A percentile compares a stretch with the other conserved stretches of the same genome.
phyloP scores from a whole-genome alignment of 2,329 filamentous ascomycete genomes.

The Cladophialophora exuberans region DNA sequence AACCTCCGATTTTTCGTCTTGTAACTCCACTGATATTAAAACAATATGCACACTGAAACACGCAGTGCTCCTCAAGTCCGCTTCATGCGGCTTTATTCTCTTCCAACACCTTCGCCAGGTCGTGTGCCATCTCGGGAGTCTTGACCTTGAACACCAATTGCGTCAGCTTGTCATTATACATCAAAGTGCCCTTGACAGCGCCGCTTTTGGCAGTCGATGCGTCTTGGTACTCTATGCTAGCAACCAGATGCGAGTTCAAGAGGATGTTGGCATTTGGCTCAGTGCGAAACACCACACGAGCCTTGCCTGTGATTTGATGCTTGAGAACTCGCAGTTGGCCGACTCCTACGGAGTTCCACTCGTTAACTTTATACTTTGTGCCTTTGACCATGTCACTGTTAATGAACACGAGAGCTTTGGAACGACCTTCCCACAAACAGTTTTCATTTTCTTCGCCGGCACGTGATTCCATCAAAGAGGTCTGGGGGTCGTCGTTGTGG shows the following conservation, averaged over 20 bases:
- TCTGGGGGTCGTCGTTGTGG: conserved; percentile 61
- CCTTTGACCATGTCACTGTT: conserved; percentile 47
- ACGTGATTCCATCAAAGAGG: conserved; percentile 68
- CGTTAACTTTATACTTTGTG: conserved; percentile 45
- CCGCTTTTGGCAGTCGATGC: conserved; percentile 26
- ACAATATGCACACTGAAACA: no score
- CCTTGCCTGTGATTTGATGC: conserved; percentile 68
- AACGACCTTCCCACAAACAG: conserved; percentile 69
- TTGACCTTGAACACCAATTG: conserved; percentile 34
- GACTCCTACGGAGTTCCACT: conserved; percentile 71
- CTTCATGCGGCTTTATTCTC: conserved; percentile 30
- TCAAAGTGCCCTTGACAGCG: conserved; percentile 30
- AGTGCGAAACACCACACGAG: conserved; percentile 72
- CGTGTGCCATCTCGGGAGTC: conserved; percentile 25
- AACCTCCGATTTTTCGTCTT: no score
- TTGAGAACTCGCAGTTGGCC: conserved; percentile 74
- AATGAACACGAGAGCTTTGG: conserved; percentile 68
- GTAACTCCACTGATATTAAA: no score
- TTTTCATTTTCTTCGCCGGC: conserved; percentile 74
- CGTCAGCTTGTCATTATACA: conserved; percentile 27
- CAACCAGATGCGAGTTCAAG: conserved; percentile 69
- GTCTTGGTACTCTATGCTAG: conserved; percentile 59
- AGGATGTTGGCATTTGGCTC: conserved; percentile 75
- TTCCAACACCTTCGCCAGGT: conserved; percentile 29
- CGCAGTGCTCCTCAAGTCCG: no score